A percentile compares a stretch with the other conserved stretches of the same genome.
phyloP scores from a whole-genome alignment of 257 asterid species.

The Solanum chmielewskii region DNA sequence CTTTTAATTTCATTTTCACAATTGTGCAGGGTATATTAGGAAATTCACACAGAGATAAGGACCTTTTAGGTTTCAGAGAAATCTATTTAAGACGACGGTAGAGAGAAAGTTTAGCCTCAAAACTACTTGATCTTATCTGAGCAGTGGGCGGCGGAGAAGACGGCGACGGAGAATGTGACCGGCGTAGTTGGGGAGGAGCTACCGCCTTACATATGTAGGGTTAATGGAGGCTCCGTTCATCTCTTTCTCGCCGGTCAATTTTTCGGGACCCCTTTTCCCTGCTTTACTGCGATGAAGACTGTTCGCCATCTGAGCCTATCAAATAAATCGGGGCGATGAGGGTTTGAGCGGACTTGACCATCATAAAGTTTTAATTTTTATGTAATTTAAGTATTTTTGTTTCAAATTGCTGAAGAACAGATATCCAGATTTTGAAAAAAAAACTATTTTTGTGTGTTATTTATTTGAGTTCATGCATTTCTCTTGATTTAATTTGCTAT shows the following conservation, averaged over 20 bases:
- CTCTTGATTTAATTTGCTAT: not conserved
- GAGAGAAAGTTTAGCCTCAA: not conserved
- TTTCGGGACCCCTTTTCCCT: not conserved
- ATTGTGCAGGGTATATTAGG: not conserved
- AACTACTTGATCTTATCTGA: constrained; percentile 74
- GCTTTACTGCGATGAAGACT: constrained; percentile 55
- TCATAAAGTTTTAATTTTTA: not conserved
- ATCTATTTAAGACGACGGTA: not conserved
- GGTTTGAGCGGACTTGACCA: not conserved
- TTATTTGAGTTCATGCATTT: not conserved
- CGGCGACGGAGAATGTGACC: not conserved
- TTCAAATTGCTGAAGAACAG: not conserved
- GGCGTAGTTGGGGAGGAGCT: constrained; percentile 10
- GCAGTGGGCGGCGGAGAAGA: constrained; percentile 27
- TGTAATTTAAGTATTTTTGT: not conserved
- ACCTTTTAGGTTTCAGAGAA: not conserved
- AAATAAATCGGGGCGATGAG: not conserved
- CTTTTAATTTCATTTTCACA: not conserved
- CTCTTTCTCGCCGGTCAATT: not conserved
- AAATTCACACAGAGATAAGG: not conserved
- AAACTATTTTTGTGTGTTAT: not conserved
- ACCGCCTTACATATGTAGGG: constrained; percentile 12
- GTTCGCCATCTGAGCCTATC: constrained; percentile 46
- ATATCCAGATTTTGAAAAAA: not conserved
- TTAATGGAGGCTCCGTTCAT: constrained; percentile 24